Base-by-base conservation (phyloP, 2,329 filamentous ascomycete species). In the Atkinsonella hypoxylon region DNA sequence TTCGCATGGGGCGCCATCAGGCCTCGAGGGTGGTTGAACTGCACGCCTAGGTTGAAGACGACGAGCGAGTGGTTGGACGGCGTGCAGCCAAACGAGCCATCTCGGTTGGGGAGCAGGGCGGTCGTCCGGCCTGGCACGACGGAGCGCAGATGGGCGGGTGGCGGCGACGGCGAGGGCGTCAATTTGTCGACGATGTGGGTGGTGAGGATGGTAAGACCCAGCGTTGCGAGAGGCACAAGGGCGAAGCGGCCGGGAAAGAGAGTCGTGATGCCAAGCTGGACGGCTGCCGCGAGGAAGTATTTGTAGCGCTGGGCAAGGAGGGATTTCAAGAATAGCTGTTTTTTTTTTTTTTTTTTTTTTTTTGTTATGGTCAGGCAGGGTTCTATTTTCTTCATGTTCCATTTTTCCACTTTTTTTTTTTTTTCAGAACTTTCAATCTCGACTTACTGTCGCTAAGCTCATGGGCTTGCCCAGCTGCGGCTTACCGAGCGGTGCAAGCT, bases 11-110 rank as follows among this genome's bases (percentile, higher is more conserved):
- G 75, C 2, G 67, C 63, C 18, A 78, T 58, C 9, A 70, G 42
- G 3, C 77, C 76, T 0, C 78, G 64, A 0, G 77, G 76, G 47
- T 74, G 71, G 62, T 73, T 73, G 57, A 63, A 63, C 51, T 72
- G 70, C 12, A 67, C 59, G 45, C 71, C 71, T 13, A 75, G 63
- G 56, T 72, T 67, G 61, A 75, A 72, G 50, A 72, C 68, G 36
- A 72, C 67, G 20, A 73, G 36, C 17, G 61, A 52, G 2, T 60
- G 54, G 2, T 58, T 50, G 12, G 61, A 60, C 2, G 68, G 62
- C 1, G 53, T 45, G 2, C 57, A 54, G 49, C 58, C 61, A 50
- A 64, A 64, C 5, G 51, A 38, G 42, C 65, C 61, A 31, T 56
- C 45, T 4, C 50, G 31, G 9, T 51, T 48, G 11, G 69, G 66